phyloP scores from a whole-genome alignment of 139 green algal genomes.

The Volvox reticuliferus region DNA sequence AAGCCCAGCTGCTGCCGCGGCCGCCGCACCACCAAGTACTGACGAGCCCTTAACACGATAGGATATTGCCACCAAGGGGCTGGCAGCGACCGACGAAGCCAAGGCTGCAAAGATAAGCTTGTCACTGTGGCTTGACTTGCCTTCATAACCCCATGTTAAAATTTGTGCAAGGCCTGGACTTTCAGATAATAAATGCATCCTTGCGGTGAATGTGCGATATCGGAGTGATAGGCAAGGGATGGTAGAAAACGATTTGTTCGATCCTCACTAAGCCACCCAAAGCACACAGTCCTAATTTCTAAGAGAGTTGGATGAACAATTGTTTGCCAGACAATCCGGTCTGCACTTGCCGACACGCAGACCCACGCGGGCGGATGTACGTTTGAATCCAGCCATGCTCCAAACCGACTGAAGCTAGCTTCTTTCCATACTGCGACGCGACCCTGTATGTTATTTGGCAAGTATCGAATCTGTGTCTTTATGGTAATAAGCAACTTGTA shows the following conservation, averaged over 20 bases:
- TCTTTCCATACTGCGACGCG: background rate
- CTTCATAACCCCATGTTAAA: background rate
- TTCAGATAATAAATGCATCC: background rate
- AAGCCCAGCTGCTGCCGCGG: background rate
- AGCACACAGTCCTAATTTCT: too few species aligned
- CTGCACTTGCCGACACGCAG: too few species aligned
- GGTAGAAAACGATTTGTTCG: too few species aligned
- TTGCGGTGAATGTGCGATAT: background rate
- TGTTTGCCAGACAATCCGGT: too few species aligned
- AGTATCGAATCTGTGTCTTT: too few species aligned
- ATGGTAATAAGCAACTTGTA: too few species aligned
- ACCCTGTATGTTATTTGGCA: background rate
- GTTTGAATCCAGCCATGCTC: background rate
- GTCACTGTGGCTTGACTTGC: background rate
- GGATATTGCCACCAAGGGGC: background rate
- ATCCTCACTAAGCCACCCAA: too few species aligned
- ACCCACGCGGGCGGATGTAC: background rate
- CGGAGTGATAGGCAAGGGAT: too few species aligned
- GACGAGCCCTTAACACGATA: background rate
- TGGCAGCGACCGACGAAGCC: background rate
- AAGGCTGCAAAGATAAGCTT: conserved; percentile 5
- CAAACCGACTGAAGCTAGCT: background rate
- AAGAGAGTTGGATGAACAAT: too few species aligned
- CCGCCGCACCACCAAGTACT: background rate
- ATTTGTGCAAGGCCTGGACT: background rate